These are phyloP conservation scores for Phytophthora capsici DNA, from an alignment of 352 stramenopile species.

Conservation along the genomic window DNA sequence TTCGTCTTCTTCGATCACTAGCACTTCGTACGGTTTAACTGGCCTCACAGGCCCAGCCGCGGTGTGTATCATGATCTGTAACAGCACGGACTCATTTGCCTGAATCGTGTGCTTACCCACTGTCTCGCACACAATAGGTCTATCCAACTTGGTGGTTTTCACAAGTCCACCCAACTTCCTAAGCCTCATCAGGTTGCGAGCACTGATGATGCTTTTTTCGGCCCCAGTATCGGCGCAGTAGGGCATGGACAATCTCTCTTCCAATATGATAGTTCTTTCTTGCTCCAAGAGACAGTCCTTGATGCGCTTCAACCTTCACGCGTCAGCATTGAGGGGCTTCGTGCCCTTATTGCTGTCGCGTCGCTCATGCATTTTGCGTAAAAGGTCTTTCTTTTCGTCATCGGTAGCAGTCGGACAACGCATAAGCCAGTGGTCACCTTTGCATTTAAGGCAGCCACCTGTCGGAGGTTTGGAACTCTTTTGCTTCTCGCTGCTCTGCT, in stretches of 20 bases:
- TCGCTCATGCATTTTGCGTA: conserved; percentile 6
- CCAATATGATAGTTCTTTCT: conserved; percentile 17
- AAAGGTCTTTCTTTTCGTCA: conserved; percentile 21
- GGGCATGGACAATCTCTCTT: conserved; percentile 21
- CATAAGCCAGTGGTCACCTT: conserved; percentile 15
- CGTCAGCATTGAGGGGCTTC: not conserved
- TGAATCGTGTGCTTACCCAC: conserved; percentile 10
- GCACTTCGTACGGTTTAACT: conserved; percentile 6
- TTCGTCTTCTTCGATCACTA: conserved; percentile 14
- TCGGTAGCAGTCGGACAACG: conserved; percentile 1
- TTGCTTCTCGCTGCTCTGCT: conserved; percentile 1
- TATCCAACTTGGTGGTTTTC: conserved; percentile 7
- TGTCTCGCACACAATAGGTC: conserved; percentile 11
- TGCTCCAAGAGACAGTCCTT: conserved; percentile 20
- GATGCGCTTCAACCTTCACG: conserved; percentile 27
- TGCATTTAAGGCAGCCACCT: conserved; percentile 17
- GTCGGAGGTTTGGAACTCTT: not conserved
- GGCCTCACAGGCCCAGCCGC: conserved; percentile 5
- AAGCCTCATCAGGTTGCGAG: conserved; percentile 17
- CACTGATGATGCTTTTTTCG: conserved; percentile 24
- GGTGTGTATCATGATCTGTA: conserved; percentile 14
- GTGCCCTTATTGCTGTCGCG: conserved; percentile 7
- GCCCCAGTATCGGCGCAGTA: conserved; percentile 24
- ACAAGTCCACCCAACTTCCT: conserved; percentile 11
- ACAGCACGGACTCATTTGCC: not conserved